Percentiles rank a stretch among this genome's conserved stretches.
Conservation (phyloP, 2,329 filamentous ascomycete species). For the Pseudopithomyces chartarum region DNA sequence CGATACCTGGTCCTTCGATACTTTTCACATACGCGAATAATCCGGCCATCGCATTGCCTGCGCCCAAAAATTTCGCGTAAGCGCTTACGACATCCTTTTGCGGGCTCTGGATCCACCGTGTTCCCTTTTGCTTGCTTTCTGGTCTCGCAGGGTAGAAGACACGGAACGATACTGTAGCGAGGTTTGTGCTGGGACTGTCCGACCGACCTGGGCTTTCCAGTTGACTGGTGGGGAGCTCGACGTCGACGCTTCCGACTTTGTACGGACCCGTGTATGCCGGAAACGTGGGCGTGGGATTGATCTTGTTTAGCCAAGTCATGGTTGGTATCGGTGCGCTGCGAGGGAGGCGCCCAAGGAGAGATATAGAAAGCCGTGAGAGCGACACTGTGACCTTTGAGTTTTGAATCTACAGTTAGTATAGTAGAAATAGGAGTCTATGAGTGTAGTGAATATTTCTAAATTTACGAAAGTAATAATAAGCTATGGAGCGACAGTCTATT, state of each 20-base stretch:
- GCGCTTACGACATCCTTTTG: slow-evolving; percentile 75
- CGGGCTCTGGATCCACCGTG: slow-evolving; percentile 78
- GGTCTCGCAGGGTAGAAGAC: slow-evolving; percentile 72
- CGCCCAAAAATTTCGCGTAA: slow-evolving; percentile 76
- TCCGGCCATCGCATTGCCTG: slow-evolving; percentile 47
- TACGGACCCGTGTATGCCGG: slow-evolving; percentile 78
- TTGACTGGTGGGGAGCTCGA: slow-evolving; percentile 72
- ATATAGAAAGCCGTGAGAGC: slow-evolving; percentile 29
- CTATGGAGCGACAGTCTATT: not conserved
- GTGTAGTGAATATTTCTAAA: not conserved
- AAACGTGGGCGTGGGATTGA: slow-evolving; percentile 74
- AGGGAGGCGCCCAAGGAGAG: slow-evolving; percentile 16
- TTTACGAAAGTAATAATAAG: not conserved
- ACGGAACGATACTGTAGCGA: slow-evolving; percentile 78
- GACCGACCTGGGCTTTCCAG: slow-evolving; percentile 56
- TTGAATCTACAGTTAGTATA: not conserved
- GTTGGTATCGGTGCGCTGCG: slow-evolving; percentile 9
- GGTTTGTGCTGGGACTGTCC: slow-evolving; percentile 52
- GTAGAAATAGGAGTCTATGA: not conserved
- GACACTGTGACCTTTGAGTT: slow-evolving; percentile 30
- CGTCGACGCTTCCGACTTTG: slow-evolving; percentile 77
- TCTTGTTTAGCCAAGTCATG: slow-evolving; percentile 50
- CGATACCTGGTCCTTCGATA: not conserved
- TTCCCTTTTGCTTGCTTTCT: slow-evolving; percentile 57
- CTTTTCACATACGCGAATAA: slow-evolving; percentile 43